Evolutionary conservation across 768 basidiomycete genomes (phyloP), one percentile per base, ranked within the genome.

Genomic region (Mrakia blollopis): DNA sequence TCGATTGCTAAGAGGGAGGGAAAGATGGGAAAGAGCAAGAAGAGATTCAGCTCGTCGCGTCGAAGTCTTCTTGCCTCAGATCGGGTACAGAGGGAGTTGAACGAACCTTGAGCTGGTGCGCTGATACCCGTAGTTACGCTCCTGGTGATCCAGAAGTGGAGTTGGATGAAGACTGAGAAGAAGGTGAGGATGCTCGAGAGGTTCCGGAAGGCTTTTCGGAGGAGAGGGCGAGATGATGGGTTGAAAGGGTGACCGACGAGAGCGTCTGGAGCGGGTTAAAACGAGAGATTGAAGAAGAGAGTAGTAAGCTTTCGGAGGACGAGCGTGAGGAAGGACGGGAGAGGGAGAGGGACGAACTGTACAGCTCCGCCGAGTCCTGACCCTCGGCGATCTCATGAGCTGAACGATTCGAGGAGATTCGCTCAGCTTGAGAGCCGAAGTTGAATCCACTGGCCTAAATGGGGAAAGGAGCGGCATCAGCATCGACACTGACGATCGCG

Each of bases 141-240:
- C 60, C 60, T 62, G 4, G 60, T 62, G n/a, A 23, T 4, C 60
- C 60, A 62, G 30, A n/a, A 62, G 14, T 62, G 60, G n/a, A n/a
- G 5, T 62, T 62, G 60, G 30, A 3, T 5, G 60, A 62, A n/a
- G 30, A 62, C 18, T 2, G 60, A 62, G 25, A 62, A 18, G 60
- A 62, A 62, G 30, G 60, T 28, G 60, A 62, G 60, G 60, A 62
- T 32, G 60, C 13, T n/a, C 13, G 60, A 62, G 60, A 62, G 60
- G n/a, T 10, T 62, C 13, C 60, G 60, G 8, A 62, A n/a, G 23
- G 14, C 60, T 2, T 62, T 62, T 23, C 60, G 60, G 7, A 28
- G 18, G 60, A 62, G 3, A n/a, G 60, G 60, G 25, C 60, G 60
- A 5, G 60, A 8, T 13, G n/a, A 7, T 25, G 60, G 60, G 30